Percentiles rank a stretch among this genome's conserved stretches.
Conservation (phyloP, 2,329 filamentous ascomycete species). For the Trichoderma atroviride region DNA sequence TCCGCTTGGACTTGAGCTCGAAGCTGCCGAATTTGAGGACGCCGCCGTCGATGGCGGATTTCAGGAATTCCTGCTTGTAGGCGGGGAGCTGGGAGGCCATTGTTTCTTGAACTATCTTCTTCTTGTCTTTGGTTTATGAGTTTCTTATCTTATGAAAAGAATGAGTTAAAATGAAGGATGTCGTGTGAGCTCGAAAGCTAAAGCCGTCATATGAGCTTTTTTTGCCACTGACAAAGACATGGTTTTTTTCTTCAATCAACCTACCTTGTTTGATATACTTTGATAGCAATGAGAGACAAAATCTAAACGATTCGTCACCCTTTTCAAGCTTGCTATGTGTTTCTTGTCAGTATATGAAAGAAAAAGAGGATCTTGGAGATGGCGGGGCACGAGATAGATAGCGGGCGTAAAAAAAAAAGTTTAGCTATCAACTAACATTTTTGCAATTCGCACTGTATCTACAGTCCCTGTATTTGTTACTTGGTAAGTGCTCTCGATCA, state of each 20-base stretch:
- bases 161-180: background rate
- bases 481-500: no score
- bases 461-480: no score
- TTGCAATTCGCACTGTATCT: constrained; percentile 1
- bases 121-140: background rate
- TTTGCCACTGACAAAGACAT: background rate
- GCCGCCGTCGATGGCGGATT: constrained; percentile 66
- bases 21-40: constrained; percentile 82
- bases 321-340: background rate
- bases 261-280: background rate
- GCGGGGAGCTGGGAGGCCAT: constrained; percentile 54
- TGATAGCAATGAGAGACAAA: background rate
- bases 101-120: constrained; percentile 20
- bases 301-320: background rate
- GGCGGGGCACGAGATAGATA: constrained; percentile 8
- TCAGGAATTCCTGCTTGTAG: constrained; percentile 74
- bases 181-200: background rate
- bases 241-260: background rate
- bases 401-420: background rate
- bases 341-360: background rate
- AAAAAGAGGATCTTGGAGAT: background rate
- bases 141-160: no score
- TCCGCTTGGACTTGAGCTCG: constrained; percentile 88
- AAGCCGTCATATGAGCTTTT: constrained; percentile 6
- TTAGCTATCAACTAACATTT: background rate